A percentile compares a stretch with the other conserved stretches of the same genome.
Evolutionary conservation across 345 rosid species (phyloP).

Genomic region (Lepidium africanum): DNA sequence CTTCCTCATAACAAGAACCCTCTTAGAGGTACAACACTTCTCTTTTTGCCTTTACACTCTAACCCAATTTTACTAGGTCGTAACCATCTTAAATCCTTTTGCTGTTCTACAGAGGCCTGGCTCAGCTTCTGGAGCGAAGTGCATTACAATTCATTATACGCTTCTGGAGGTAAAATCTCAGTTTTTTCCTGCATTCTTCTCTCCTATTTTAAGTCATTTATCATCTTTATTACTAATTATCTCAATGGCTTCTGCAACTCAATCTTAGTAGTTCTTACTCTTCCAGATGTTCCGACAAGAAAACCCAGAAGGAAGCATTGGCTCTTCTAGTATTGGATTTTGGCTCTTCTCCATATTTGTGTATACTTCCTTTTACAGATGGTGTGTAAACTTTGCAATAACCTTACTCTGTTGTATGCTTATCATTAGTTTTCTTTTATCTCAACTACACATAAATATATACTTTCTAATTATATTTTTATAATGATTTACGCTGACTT

Average conservation of each 20-base stretch:
- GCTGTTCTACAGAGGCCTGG: slow-evolving; percentile 52
- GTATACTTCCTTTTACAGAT: not conserved
- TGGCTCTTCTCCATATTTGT: not conserved
- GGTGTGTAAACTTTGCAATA: slow-evolving; percentile 8
- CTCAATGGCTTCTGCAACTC: slow-evolving; percentile 6
- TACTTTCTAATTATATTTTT: not conserved
- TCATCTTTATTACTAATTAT: not conserved
- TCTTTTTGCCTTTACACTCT: not conserved
- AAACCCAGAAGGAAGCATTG: slow-evolving; percentile 59
- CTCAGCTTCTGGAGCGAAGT: slow-evolving; percentile 99
- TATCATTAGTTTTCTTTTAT: slow-evolving; percentile 4
- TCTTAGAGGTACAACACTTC: slow-evolving; percentile 46
- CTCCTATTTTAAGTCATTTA: not conserved
- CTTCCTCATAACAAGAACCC: slow-evolving; percentile 63
- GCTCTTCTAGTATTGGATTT: slow-evolving; percentile 47
- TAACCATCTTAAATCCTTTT: not conserved
- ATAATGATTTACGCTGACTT: not conserved
- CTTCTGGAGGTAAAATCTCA: slow-evolving; percentile 56
- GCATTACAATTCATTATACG: slow-evolving; percentile 84
- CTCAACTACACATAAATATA: not conserved
- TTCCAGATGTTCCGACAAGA: slow-evolving; percentile 75
- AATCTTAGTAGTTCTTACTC: slow-evolving; percentile 16
- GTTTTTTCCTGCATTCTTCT: not conserved
- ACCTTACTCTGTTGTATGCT: slow-evolving; percentile 3
- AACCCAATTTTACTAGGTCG: not conserved